Evolutionary conservation across 768 basidiomycete species (phyloP), one percentile per base, ranked within the genome.

Genomic region (Sporobolomyces phaffii): DNA sequence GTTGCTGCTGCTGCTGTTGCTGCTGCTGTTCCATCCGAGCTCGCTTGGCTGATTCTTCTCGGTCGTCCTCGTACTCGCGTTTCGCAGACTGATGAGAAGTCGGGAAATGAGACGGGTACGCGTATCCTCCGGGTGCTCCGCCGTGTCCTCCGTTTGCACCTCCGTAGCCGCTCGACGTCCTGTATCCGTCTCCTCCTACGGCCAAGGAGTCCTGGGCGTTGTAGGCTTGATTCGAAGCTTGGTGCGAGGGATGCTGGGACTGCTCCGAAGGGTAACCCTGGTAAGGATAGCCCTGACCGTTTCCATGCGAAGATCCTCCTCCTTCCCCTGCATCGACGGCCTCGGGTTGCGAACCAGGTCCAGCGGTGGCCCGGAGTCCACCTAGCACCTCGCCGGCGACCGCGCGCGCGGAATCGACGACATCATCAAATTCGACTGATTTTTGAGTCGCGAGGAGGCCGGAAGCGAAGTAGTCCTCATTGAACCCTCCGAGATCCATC

Each of bases 291-390:
- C 3, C 22, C 20, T 49, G 20, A 33, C 33, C 26, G 31, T 26
- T 36, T 38, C 53, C 54, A n/a, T 43, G 26, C 26, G 47, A n/a
- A 20, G 13, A 45, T 22, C 50, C 58, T 41, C 61, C 60, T 31
- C 51, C 61, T 47, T 62, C 65, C 15, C 60, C 65, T 0, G 60
- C 65, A 49, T 67, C 65, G 24, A 15, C 28, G 18, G 65, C 65
- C 17, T 57, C 59, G 36, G 34, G 1, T 26, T 49, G 5, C 20
- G 40, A 4, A 26, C 33, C 38, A 24, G 26, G 18, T 24, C 36
- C 40, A 7, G 24, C 50, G 33, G 7, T 34, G 7, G 20, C 26
- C 2, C 29, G 41, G 34, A 28, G 5, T 22, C 5, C 54, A 20
- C 15, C 17, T 8, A 28, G 5, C 11, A 14, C 5, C 10, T 5